These are phyloP conservation scores for Helianthus tuberosus DNA, from an alignment of 129 eudicot species.

Conservation along the genomic window DNA sequence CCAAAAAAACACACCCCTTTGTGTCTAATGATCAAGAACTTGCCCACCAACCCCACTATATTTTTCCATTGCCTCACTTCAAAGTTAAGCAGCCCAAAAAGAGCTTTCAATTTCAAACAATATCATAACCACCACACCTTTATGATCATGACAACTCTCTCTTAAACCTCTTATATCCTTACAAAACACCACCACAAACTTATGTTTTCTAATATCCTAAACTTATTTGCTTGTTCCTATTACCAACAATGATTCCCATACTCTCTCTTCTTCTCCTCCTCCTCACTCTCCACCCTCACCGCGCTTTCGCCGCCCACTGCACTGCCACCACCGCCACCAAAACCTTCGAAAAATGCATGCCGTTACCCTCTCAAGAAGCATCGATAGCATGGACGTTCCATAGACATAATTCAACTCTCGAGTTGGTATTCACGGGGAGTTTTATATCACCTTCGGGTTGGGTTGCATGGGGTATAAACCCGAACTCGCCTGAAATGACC, in stretches of 20 bases:
- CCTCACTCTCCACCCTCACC: slow-evolving; percentile 27
- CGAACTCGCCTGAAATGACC: slow-evolving; percentile 76
- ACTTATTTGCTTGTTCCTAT: slow-evolving; percentile 11
- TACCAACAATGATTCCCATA: slow-evolving; percentile 33
- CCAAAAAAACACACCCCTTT: slow-evolving; percentile 13
- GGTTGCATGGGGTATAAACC: slow-evolving; percentile 97
- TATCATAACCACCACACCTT: slow-evolving; percentile 40
- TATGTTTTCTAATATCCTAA: slow-evolving; percentile 15
- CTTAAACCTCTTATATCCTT: slow-evolving; percentile 27
- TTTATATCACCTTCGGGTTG: slow-evolving; percentile 97
- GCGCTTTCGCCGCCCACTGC: slow-evolving; percentile 59
- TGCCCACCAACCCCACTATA: slow-evolving; percentile 34
- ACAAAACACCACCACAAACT: slow-evolving; percentile 16
- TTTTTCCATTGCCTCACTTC: slow-evolving; percentile 50
- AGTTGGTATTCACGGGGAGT: slow-evolving; percentile 71
- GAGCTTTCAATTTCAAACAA: slow-evolving; percentile 14
- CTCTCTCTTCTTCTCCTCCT: slow-evolving; percentile 38
- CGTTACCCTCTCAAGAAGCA: slow-evolving; percentile 86
- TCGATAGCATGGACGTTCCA: slow-evolving; percentile 89
- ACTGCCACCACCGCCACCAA: slow-evolving; percentile 55
- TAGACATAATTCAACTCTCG: slow-evolving; percentile 79
- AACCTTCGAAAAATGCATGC: slow-evolving; percentile 75
- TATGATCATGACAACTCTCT: slow-evolving; percentile 28
- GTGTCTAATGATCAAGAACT: slow-evolving; percentile 17
- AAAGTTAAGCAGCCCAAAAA: slow-evolving; percentile 50